phyloP scores from a whole-genome alignment of 2,329 filamentous ascomycete species.

The Penicillium sumatraense region DNA sequence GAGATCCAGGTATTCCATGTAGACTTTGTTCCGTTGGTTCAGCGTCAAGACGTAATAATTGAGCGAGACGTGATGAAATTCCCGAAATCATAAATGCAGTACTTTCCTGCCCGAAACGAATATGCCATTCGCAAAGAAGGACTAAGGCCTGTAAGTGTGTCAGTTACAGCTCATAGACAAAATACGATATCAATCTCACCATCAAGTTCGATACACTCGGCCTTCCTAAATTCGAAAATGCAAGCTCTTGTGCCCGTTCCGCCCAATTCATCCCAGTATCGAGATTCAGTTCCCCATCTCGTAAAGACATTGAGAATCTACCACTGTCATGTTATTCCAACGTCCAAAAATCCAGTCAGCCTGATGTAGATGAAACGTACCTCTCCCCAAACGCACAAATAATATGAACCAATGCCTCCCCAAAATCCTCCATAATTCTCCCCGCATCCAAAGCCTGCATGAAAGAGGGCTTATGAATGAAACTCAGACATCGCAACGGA shows the following conservation, averaged over 20 bases:
- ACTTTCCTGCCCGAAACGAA: slow-evolving; percentile 5
- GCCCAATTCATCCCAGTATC: background rate
- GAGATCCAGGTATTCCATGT: background rate
- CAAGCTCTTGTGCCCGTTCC: background rate
- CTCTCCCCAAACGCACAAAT: slow-evolving; percentile 5
- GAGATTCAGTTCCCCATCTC: too few species aligned
- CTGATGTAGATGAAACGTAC: too few species aligned
- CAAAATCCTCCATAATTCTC: background rate
- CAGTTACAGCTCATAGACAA: background rate
- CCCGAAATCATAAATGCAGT: slow-evolving; percentile 8
- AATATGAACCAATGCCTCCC: background rate
- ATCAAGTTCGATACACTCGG: slow-evolving; percentile 4
- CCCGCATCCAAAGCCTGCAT: slow-evolving; percentile 5
- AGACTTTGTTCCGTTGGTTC: slow-evolving; percentile 3
- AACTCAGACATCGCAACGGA: slow-evolving; percentile 4
- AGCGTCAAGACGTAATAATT: slow-evolving; percentile 2
- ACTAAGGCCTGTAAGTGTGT: background rate
- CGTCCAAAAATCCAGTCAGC: too few species aligned
- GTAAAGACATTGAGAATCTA: too few species aligned
- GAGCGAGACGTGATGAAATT: slow-evolving; percentile 1
- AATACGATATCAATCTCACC: background rate
- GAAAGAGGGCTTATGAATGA: slow-evolving; percentile 7
- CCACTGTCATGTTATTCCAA: too few species aligned
- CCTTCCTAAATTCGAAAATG: background rate
- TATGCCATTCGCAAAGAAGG: slow-evolving; percentile 8